Evolutionary conservation across 495 filamentous ascomycete genomes (phyloP).

Genomic region (Trichoderma erinaceum): DNA sequence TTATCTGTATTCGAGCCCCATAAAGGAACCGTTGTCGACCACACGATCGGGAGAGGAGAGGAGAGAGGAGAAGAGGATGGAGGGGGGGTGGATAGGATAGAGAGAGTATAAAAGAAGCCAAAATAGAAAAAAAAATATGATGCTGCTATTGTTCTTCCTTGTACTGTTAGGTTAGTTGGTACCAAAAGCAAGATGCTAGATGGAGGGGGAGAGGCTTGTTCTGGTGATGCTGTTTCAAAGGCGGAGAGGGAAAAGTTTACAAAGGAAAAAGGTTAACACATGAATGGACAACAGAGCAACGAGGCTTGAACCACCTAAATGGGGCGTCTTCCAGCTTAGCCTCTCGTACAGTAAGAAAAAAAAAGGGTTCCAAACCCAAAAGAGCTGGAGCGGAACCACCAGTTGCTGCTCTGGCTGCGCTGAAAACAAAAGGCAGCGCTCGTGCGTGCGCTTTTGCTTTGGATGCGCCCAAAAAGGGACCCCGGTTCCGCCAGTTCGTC

Average conservation of each 20-base stretch:
- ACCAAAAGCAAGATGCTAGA: slow-evolving; percentile 2
- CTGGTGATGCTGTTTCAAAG: slow-evolving; percentile 3
- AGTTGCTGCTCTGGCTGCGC: not conserved
- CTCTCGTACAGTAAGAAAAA: not conserved
- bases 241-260: not conserved
- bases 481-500: slow-evolving; percentile 5
- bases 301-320: not conserved
- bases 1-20: slow-evolving; percentile 20
- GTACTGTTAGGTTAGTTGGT: slow-evolving; percentile 5
- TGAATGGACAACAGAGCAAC: not conserved
- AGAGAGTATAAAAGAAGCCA: not conserved
- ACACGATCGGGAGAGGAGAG: slow-evolving; percentile 22
- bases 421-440: not conserved
- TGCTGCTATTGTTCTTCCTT: not conserved
- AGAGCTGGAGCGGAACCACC: not conserved
- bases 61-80: slow-evolving; percentile 13
- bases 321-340: not conserved
- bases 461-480: slow-evolving; percentile 4
- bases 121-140: not conserved
- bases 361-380: slow-evolving; percentile 4
- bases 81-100: not conserved
- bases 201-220: not conserved
- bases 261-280: not conserved
- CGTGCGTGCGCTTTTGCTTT: not conserved
- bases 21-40: slow-evolving; percentile 22